These are phyloP conservation scores for Williopsis jadinii DNA, from an alignment of 1,139 yeast species.

Conservation along the genomic window DNA sequence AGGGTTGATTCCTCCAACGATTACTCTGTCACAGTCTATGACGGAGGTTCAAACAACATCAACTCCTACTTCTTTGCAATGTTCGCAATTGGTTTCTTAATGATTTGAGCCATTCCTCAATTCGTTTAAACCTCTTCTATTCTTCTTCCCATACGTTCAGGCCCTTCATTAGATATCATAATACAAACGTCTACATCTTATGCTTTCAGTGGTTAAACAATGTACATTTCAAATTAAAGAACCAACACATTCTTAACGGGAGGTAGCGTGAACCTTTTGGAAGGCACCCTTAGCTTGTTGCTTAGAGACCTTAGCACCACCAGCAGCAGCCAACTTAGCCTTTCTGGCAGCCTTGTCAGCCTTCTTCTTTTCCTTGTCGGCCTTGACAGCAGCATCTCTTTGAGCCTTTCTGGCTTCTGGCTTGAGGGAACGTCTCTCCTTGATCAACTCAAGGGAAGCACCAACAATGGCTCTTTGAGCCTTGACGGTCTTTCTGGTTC, in stretches of 20 bases:
- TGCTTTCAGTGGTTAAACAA: constrained; percentile 5
- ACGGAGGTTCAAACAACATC: no score
- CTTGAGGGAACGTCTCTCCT: constrained; percentile 93
- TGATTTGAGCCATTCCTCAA: no score
- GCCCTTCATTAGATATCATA: no score
- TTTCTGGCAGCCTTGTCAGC: constrained; percentile 90
- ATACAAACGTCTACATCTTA: no score
- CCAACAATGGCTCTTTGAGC: constrained; percentile 99
- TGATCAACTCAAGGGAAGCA: constrained; percentile 96
- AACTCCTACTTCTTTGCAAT: no score
- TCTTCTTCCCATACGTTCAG: no score
- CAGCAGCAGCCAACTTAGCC: constrained; percentile 79
- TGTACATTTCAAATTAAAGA: constrained; percentile 12
- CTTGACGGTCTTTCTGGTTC: constrained; percentile 96
- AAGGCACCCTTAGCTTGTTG: constrained; percentile 90
- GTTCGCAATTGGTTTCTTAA: no score
- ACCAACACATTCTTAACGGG: constrained; percentile 57
- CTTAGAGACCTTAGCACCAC: constrained; percentile 65
- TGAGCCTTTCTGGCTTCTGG: constrained; percentile 98
- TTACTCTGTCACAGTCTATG: no score
- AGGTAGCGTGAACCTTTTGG: constrained; percentile 95
- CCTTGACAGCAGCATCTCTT: constrained; percentile 85
- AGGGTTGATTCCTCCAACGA: no score
- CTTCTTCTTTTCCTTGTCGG: constrained; percentile 95
- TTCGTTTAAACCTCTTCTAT: no score